Base-by-base conservation (phyloP, 371 early-diverging fungal species). In the Conidiobolus incongruus region DNA sequence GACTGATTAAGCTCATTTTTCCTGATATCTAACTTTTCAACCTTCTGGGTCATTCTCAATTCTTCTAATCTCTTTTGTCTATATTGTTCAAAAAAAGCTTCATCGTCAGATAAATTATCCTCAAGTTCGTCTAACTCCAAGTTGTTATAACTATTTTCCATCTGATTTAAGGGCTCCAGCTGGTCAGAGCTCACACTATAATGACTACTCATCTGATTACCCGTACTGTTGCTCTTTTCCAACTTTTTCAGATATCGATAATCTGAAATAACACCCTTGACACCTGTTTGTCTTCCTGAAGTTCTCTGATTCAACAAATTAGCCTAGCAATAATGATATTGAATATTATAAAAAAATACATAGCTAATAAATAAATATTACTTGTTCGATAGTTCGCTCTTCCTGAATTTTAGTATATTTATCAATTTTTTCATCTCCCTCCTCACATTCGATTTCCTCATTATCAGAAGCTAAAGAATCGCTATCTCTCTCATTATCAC, bases 241-340 rank as follows among this genome's bases (percentile, higher is more conserved):
- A 47, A 28, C 51, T 57, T 51, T 39, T 60, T 52, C 37, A 62
- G 53, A 47, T 53, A 56, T 6, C 49, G 56, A 39, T 66, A 58
- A 51, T 70, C 70, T 7, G 68, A 66, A 33, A 61, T 40, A 11
- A 70, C 70, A 35, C 70, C 70, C 49, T 70, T 70, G 13, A 68
- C 68, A 0, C 70, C 70, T 11, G 70, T 70, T 39, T 66, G 63
- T 11, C 56, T 58, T n/a, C 65, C 66, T 21, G 8, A 17, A 17
- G 8, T 36, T 36, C 26, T 26, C 26, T 26, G 26, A 26, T 26
- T 26, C 8, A 26, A 8, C 8, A 26, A 26, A 26, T 8, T 26
- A 4, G 26, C 26, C 26, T 26, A 26, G 8, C 8, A 8, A 26
- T 26, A 26, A 26, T 4, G 8, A 26, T 26, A 26, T 26, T 4